These are phyloP conservation scores for Blastocystis hominis DNA, from an alignment of 352 stramenopile species.

Conservation along the genomic window DNA sequence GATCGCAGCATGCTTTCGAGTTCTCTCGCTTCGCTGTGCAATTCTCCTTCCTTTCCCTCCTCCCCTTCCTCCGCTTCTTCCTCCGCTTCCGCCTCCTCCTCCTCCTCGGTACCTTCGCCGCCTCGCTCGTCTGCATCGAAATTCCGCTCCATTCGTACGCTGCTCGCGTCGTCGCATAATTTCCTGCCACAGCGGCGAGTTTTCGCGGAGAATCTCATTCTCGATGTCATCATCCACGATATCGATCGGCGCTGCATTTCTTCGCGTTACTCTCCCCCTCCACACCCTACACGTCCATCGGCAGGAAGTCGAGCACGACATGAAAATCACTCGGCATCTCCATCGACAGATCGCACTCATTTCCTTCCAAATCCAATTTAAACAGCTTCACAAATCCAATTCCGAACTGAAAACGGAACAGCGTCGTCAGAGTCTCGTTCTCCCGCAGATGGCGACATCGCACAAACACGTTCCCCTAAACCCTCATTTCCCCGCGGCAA, in stretches of 20 bases:
- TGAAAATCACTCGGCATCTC: neutral
- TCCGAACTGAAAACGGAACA: conserved; percentile 20
- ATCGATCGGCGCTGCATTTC: neutral
- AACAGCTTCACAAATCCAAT: conserved; percentile 38
- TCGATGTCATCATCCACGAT: neutral
- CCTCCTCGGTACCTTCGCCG: neutral
- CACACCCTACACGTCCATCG: neutral
- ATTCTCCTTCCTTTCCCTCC: neutral
- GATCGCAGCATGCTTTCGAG: conserved; percentile 26
- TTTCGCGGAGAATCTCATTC: neutral
- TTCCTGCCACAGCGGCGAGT: neutral
- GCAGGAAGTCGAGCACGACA: neutral
- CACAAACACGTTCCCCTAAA: conserved; percentile 34
- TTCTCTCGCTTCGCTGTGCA: neutral
- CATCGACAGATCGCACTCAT: neutral
- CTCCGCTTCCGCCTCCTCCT: neutral
- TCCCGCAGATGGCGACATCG: neutral
- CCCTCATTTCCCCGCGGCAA: neutral
- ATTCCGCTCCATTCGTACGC: neutral
- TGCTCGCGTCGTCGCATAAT: neutral
- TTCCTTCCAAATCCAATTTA: neutral
- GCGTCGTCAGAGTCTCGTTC: neutral
- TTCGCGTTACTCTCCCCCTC: neutral
- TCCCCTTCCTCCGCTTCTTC: neutral
- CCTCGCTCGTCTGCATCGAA: neutral